phyloP scores from a whole-genome alignment of 169 alveolate species.

The Plasmodium chabaudi region DNA sequence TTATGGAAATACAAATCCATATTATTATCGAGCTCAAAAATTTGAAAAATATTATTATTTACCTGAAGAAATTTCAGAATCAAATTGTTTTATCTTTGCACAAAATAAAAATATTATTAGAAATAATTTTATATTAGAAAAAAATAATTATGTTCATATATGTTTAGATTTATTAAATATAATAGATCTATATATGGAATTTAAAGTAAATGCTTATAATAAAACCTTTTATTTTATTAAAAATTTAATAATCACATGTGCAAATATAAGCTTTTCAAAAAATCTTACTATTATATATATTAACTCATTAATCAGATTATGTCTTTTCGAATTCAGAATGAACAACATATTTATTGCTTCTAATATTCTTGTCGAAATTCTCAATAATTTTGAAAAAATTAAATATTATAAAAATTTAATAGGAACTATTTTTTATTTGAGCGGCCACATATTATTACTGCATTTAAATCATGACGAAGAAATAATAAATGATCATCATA shows the following conservation, averaged over 20 bases:
- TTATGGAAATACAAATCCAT: slow-evolving; percentile 33
- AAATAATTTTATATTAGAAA: slow-evolving; percentile 11
- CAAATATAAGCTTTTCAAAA: slow-evolving; percentile 56
- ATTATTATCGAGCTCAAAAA: slow-evolving; percentile 19
- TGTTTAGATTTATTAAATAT: slow-evolving; percentile 58
- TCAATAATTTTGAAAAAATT: slow-evolving; percentile 53
- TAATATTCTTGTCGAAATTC: slow-evolving; percentile 56
- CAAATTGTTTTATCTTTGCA: slow-evolving; percentile 44
- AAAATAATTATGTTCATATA: slow-evolving; percentile 25
- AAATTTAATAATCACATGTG: slow-evolving; percentile 58
- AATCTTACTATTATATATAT: slow-evolving; percentile 31
- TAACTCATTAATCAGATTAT: slow-evolving; percentile 38
- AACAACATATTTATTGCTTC: slow-evolving; percentile 19
- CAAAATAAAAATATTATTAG: slow-evolving; percentile 14
- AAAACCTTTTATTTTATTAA: slow-evolving; percentile 64
- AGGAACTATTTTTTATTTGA: slow-evolving; percentile 50
- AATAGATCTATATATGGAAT: slow-evolving; percentile 76
- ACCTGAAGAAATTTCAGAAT: slow-evolving; percentile 26
- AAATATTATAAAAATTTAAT: slow-evolving; percentile 43
- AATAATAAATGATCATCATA: slow-evolving; percentile 5
- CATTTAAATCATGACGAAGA: slow-evolving; percentile 19
- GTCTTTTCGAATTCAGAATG: slow-evolving; percentile 74
- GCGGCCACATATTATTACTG: slow-evolving; percentile 42
- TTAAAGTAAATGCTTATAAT: slow-evolving; percentile 20
- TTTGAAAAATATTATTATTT: slow-evolving; percentile 39